Conservation (phyloP, 2,329 filamentous ascomycete genomes). For the Aspergillus texensis region DNA sequence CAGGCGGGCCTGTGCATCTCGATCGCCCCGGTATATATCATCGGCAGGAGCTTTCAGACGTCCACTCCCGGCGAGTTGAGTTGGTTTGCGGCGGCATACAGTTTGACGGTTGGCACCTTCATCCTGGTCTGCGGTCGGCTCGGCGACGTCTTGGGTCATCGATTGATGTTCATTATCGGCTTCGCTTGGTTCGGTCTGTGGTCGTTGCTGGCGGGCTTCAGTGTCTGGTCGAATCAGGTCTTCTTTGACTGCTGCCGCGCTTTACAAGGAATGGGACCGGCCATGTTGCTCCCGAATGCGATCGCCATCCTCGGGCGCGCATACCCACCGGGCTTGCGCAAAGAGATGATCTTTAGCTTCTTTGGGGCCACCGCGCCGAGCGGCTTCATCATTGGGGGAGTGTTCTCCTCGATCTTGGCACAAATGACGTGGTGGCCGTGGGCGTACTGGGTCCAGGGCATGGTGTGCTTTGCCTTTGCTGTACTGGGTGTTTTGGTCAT, state of each 20-base stretch:
- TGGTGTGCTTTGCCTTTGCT: slow-evolving; percentile 39
- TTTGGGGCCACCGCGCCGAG: slow-evolving; percentile 54
- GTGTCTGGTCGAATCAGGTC: slow-evolving; percentile 41
- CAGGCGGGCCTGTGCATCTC: slow-evolving; percentile 51
- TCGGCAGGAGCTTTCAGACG: slow-evolving; percentile 51
- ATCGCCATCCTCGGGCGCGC: slow-evolving; percentile 63
- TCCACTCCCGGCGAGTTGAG: slow-evolving; percentile 47
- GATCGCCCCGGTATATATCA: slow-evolving; percentile 52
- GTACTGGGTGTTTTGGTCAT: slow-evolving; percentile 38
- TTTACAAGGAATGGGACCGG: slow-evolving; percentile 61
- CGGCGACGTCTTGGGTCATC: slow-evolving; percentile 43
- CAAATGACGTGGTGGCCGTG: slow-evolving; percentile 53
- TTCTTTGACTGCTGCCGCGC: slow-evolving; percentile 57
- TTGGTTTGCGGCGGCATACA: slow-evolving; percentile 62
- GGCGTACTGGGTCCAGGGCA: slow-evolving; percentile 45
- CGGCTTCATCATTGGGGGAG: slow-evolving; percentile 41
- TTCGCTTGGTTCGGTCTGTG: slow-evolving; percentile 41
- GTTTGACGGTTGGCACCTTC: slow-evolving; percentile 45
- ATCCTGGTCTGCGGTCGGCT: slow-evolving; percentile 40
- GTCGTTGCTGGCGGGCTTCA: slow-evolving; percentile 41
- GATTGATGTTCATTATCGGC: slow-evolving; percentile 38
- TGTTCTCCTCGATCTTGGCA: not conserved
- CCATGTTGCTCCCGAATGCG: slow-evolving; percentile 65
- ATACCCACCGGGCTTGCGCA: slow-evolving; percentile 59
- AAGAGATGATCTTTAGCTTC: slow-evolving; percentile 62